A percentile compares a stretch with the other conserved stretches of the same genome.
These are phyloP conservation scores for Solanum pinnatisectum DNA, from an alignment of 257 asterid genomes.

Conservation along the genomic window DNA sequence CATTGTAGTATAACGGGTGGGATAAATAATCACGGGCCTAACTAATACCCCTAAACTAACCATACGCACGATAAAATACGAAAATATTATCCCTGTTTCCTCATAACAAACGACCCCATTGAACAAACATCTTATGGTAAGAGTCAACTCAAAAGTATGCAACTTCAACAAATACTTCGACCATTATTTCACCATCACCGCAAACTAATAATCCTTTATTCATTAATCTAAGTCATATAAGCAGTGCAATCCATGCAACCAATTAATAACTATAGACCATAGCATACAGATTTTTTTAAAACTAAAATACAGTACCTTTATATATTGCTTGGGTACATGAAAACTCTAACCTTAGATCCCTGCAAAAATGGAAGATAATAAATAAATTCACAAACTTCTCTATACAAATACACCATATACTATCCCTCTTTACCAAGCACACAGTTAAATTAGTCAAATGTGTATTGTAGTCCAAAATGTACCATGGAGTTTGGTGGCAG, in stretches of 20 bases:
- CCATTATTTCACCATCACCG: not conserved
- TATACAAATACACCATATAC: not conserved
- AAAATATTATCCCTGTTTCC: not conserved
- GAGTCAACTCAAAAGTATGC: not conserved
- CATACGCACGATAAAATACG: not conserved
- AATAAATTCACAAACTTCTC: not conserved
- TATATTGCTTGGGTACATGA: constrained; percentile 31
- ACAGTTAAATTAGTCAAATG: not conserved
- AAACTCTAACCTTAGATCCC: constrained; percentile 15
- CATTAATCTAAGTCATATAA: not conserved
- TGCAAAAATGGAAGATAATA: not conserved
- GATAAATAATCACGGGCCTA: not conserved
- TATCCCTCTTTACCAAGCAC: not conserved
- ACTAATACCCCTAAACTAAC: not conserved
- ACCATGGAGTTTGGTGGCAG: constrained; percentile 17
- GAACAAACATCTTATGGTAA: not conserved
- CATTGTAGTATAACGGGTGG: not conserved
- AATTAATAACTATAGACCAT: not conserved
- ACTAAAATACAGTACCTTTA: constrained; percentile 13
- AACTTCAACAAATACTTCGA: not conserved
- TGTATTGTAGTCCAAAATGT: not conserved
- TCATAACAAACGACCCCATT: not conserved
- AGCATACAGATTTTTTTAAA: not conserved
- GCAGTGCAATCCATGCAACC: not conserved
- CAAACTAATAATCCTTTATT: not conserved